Conservation (phyloP, 1,284 basidiomycete genomes). For the Ustilago tritici region DNA sequence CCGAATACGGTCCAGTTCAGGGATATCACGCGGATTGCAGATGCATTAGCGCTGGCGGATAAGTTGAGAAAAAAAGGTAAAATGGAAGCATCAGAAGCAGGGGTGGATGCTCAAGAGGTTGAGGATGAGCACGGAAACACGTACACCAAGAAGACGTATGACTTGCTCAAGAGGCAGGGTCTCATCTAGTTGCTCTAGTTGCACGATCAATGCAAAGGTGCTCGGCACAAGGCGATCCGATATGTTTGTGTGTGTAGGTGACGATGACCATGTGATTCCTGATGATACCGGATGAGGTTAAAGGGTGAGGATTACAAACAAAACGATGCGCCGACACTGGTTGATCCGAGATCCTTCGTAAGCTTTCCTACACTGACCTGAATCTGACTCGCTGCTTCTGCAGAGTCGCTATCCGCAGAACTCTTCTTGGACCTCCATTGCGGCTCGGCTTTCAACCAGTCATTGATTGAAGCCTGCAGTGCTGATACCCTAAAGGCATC, state of each 20-base stretch:
- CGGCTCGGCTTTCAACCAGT: conserved; percentile 30
- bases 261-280: background rate
- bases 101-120: conserved; percentile 64
- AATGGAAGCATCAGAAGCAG: conserved; percentile 42
- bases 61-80: conserved; percentile 63
- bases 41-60: conserved; percentile 79
- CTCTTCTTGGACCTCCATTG: conserved; percentile 9
- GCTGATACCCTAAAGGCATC: conserved; percentile 9
- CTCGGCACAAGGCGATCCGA: background rate
- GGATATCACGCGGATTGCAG: conserved; percentile 96
- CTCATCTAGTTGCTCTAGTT: conserved; percentile 46
- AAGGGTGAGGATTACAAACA: background rate
- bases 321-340: conserved; percentile 14
- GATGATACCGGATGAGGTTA: background rate
- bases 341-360: conserved; percentile 27
- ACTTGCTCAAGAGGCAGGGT: conserved; percentile 68
- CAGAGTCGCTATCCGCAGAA: background rate
- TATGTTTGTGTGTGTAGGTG: background rate
- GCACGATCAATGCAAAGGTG: background rate
- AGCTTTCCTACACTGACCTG: conserved; percentile 28
- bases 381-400: background rate
- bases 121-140: conserved; percentile 68
- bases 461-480: conserved; percentile 30
- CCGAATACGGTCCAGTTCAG: conserved; percentile 99
- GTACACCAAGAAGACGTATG: conserved; percentile 68